Base-by-base conservation (phyloP, 2,329 filamentous ascomycete genomes). In the Ceratocystis albifundus region DNA sequence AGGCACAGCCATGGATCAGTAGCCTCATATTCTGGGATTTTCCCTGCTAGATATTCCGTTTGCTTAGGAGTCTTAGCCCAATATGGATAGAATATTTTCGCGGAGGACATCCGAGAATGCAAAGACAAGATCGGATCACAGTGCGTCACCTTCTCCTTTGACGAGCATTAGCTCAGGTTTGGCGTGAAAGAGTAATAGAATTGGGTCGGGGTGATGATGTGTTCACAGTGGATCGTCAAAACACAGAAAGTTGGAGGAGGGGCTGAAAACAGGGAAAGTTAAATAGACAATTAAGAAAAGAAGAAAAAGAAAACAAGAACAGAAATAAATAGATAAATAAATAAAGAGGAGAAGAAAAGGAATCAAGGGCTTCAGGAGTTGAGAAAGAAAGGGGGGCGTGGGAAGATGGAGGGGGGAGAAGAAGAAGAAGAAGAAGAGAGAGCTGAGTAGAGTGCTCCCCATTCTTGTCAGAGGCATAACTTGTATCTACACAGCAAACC, bases 191-290 rank as follows among this genome's bases (percentile, higher is more conserved):
- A 36, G 17, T 8, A 53, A 10, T 4, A 53, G 48, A 53, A 10
- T 4, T 25, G 48, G 20, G n/a, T 22, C 8, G 10, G 53, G 25
- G 3, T 57, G 53, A 30, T 30, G 53, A 36, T 59, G 7, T 59
- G 55, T 59, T 59, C 36, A 59, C 25, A 59, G 55, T 59, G 55
- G 55, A 59, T 36, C 55, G 36, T 59, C 55, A 59, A 59, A 59
- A 59, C 55, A 59, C 55, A 59, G 1, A 28, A 59, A n/a, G 55
- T 22, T 7, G 55, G 55, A 59, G 55, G 55, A 20, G 55, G 55
- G 28, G 12, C 17, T 17, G 30, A 20, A n/a, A 36, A 59, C 12
- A 53, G 2, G 15, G 15, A 25, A 53, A 6, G 3, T 25, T 2
- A 28, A 12, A 50, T 10, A n/a, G 7, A 22, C 7, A 22, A 50